Evolutionary conservation across 148 eudicot species (phyloP), one percentile per base, ranked within the genome.

Genomic region (Vaccinium vitisidaea): DNA sequence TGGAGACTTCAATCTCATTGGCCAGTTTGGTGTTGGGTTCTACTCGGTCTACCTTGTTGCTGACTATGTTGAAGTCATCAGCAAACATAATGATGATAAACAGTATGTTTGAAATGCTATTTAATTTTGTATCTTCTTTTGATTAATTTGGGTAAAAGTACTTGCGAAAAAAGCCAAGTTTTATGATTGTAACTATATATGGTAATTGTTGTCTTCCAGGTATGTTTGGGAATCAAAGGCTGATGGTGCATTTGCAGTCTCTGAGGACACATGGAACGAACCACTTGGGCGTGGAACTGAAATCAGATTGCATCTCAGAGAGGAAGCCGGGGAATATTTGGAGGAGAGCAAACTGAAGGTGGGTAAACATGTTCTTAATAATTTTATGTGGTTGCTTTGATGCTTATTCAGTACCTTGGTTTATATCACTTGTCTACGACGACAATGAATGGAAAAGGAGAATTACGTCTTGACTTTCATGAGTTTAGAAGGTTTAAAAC

Each of bases 271-370:
- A 21, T 94, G 95, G 98, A 97, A 97, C 80, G 99, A 97, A 82
- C 99, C 99, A 81, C 96, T 97, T 77, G 99, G 98, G 5, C 99
- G 99, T 86, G 99, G 99, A 83, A 95, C 99, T 83, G 99, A 97
- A 90, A 97, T 97, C 83, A 97, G 96, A 89, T 92, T 97, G 87
- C 99, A 97, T 86, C 97, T 97, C 21, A 90, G 96, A 56, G 99
- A 97, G 49, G 99, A 97, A 88, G 99, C 99, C 83, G 94, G 94
- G 70, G 99, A 97, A 80, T 97, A 97, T 90, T 71, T 95, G 67
- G 99, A 97, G 67, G 98, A 97, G 85, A 83, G 86, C 89, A 97
- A 97, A 89, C 81, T 97, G 83, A 97, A 97, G 92, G 99, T 96
- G 65, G 19, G 90, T 67, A 59, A 18, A 58, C 54, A 46, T 58